These are phyloP conservation scores for Xylaria venustula DNA, from an alignment of 495 filamentous ascomycete genomes.

Conservation along the genomic window DNA sequence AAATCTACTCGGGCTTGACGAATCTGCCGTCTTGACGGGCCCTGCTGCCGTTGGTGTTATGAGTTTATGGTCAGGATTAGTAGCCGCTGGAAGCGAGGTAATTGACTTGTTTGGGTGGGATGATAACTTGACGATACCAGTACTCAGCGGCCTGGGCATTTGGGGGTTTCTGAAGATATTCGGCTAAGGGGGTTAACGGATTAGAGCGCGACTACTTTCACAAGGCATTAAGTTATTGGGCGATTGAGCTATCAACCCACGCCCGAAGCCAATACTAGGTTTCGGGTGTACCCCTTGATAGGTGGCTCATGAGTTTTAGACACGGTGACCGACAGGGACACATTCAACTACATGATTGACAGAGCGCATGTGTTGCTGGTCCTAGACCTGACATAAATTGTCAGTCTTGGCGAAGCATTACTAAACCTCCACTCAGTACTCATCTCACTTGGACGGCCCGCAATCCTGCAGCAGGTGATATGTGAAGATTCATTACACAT, in stretches of 20 bases:
- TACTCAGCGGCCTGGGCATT: conserved; percentile 84
- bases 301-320: background rate
- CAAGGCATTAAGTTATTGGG: conserved; percentile 3
- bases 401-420: background rate
- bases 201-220: conserved; percentile 11
- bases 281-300: background rate
- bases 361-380: background rate
- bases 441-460: background rate
- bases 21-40: conserved; percentile 58
- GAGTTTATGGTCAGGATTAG: conserved; percentile 82
- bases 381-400: background rate
- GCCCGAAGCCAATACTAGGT: background rate
- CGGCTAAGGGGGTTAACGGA: conserved; percentile 46
- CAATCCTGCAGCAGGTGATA: background rate
- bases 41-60: conserved; percentile 75
- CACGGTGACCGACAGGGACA: background rate
- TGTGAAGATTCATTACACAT: background rate
- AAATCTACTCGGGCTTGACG: conserved; percentile 47
- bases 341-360: conserved; percentile 7
- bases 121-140: conserved; percentile 95
- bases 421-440: conserved; percentile 3
- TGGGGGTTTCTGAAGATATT: conserved; percentile 94
- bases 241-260: background rate
- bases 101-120: conserved; percentile 90
- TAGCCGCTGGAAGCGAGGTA: conserved; percentile 85